Evolutionary conservation across 2,329 filamentous ascomycete species (phyloP), one percentile per base, ranked within the genome.

Genomic region (Chaetomium sp.): DNA sequence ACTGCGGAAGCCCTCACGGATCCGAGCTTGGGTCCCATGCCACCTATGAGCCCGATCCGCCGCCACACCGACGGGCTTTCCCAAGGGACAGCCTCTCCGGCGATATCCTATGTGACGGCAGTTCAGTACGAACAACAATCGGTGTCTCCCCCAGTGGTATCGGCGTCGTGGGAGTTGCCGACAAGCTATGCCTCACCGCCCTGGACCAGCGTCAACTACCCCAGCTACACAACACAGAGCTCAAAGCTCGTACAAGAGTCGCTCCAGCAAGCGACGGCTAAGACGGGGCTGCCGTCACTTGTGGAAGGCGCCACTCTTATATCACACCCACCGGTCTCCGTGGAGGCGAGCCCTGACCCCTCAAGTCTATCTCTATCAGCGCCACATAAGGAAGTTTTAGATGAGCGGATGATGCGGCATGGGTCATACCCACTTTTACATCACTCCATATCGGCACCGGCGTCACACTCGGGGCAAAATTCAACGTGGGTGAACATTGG

Each of bases 1-100:
- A 60, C 64, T 5, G 65, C 65, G 45, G 63, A 65, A 45, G 58
- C 62, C 10, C 54, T 66, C 9, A 63, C 62, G 2, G 65, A 66
- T 43, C 61, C 58, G 37, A 49, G 64, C 49, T 34, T 55, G 27
- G 60, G 38, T 8, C 56, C 55, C 12, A 49, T 56, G 42, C 12
- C 44, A 48, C 46, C 49, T 2, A 44, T 32, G 9, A 47, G 42
- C 14, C 47, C 50, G 10, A 27, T 27, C 19, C 19, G 19, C 19
- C 19, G 19, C 19, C 19, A 27, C 19, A 27, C 19, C 19, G 19
- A 27, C 19, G 19, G 19, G 19, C 19, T 27, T 27, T 27, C 19
- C 19, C 19, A 27, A 27, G 19, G 19, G 19, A 27, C 19, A 27
- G 19, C 50, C 34, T 58, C 58, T 2, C 58, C 59, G 19, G 54